Conservation (phyloP, 345 rosid genomes). For the Nasturtium officinale region DNA sequence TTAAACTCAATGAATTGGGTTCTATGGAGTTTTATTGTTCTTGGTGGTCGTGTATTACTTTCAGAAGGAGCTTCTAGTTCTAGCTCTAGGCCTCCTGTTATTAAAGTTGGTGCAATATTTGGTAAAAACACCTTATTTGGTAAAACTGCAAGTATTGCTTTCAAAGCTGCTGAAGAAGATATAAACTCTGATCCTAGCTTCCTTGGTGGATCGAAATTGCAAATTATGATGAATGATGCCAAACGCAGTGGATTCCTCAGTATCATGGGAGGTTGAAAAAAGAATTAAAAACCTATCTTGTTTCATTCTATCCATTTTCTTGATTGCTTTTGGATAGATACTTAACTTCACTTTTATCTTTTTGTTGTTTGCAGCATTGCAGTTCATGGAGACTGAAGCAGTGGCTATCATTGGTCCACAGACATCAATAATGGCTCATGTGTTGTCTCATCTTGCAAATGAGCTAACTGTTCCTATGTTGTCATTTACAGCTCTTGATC, state of each 20-base stretch:
- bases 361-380: slow-evolving; percentile 53
- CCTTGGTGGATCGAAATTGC: slow-evolving; percentile 64
- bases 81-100: slow-evolving; percentile 44
- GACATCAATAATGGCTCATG: slow-evolving; percentile 73
- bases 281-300: not conserved
- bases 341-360: slow-evolving; percentile 13
- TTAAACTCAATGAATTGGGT: slow-evolving; percentile 52
- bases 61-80: slow-evolving; percentile 48
- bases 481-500: slow-evolving; percentile 89
- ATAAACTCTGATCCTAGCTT: slow-evolving; percentile 68
- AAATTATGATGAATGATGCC: slow-evolving; percentile 57
- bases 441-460: slow-evolving; percentile 76
- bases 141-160: slow-evolving; percentile 58
- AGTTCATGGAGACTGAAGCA: slow-evolving; percentile 81
- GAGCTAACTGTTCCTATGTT: slow-evolving; percentile 81
- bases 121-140: slow-evolving; percentile 55
- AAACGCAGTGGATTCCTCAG: slow-evolving; percentile 72
- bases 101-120: slow-evolving; percentile 73
- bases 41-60: slow-evolving; percentile 39
- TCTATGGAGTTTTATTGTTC: slow-evolving; percentile 45
- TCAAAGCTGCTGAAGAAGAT: slow-evolving; percentile 72
- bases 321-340: not conserved
- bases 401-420: slow-evolving; percentile 96
- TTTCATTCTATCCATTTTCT: slow-evolving; percentile 1
- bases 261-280: slow-evolving; percentile 63